These are phyloP conservation scores for Colletotrichum caudatum DNA, from an alignment of 2,329 filamentous ascomycete species.

Conservation along the genomic window DNA sequence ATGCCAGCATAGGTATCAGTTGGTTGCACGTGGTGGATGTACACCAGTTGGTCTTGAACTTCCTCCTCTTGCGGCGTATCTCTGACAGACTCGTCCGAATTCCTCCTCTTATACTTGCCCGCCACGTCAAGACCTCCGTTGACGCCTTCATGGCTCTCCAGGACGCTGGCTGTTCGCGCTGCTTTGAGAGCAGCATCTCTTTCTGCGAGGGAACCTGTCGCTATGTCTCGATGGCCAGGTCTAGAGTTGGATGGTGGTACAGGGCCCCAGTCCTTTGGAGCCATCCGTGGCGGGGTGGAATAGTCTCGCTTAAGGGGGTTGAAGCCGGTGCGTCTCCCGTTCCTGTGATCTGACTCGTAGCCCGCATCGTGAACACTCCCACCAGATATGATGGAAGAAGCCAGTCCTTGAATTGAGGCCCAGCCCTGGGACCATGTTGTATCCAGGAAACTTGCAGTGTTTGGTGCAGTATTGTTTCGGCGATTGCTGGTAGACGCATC, in stretches of 20 bases:
- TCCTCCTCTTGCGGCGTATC: constrained; percentile 64
- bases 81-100: constrained; percentile 71
- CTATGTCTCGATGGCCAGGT: constrained; percentile 62
- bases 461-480: constrained; percentile 50
- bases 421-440: constrained; percentile 66
- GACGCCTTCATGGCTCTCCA: constrained; percentile 71
- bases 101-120: constrained; percentile 73
- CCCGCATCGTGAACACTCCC: constrained; percentile 48
- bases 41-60: constrained; percentile 83
- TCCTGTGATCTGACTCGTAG: constrained; percentile 39
- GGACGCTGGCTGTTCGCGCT: constrained; percentile 67
- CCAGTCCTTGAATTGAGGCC: constrained; percentile 67
- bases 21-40: constrained; percentile 86
- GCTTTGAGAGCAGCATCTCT: constrained; percentile 67
- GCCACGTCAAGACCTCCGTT: constrained; percentile 68
- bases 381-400: constrained; percentile 57
- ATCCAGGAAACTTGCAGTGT: constrained; percentile 58
- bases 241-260: constrained; percentile 55
- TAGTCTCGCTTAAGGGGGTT: constrained; percentile 37
- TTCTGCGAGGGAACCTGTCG: constrained; percentile 64
- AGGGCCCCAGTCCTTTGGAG: constrained; percentile 62
- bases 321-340: constrained; percentile 27
- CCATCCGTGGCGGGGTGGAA: constrained; percentile 43
- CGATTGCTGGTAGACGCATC: constrained; percentile 17
- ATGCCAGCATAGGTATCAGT: constrained; percentile 92